These are phyloP conservation scores for Helotiales sp. DNA, from an alignment of 2,329 filamentous ascomycete genomes.

Conservation along the genomic window DNA sequence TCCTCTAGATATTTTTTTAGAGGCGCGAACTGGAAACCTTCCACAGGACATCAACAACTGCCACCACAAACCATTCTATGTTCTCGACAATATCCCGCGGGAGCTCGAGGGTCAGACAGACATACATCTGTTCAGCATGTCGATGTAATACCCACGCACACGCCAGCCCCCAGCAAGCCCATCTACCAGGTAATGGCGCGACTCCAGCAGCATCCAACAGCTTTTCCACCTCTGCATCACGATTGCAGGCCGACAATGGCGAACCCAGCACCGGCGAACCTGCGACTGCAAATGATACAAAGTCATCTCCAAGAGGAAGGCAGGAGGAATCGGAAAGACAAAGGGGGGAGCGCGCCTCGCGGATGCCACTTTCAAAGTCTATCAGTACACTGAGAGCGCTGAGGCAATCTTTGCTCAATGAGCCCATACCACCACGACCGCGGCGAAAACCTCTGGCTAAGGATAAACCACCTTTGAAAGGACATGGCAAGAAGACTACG, in stretches of 20 bases:
- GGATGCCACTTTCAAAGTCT: conserved; percentile 7
- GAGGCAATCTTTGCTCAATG: conserved; percentile 11
- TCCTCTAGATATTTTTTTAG: conserved; percentile 2
- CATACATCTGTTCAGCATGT: conserved; percentile 37
- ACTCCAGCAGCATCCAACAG: background rate
- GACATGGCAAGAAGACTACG: background rate
- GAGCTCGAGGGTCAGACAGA: conserved; percentile 26
- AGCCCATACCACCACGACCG: background rate
- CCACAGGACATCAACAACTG: background rate
- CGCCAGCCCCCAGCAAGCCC: conserved; percentile 3
- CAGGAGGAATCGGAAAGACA: background rate
- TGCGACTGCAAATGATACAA: background rate
- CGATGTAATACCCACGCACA: conserved; percentile 24
- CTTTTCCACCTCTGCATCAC: conserved; percentile 14
- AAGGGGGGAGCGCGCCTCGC: background rate
- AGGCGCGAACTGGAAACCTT: background rate
- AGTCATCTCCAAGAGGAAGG: background rate
- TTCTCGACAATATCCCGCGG: conserved; percentile 36
- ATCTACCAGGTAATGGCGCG: conserved; percentile 11
- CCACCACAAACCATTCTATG: conserved; percentile 28
- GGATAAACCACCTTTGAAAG: background rate
- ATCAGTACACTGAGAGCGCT: background rate
- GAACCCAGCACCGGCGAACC: background rate
- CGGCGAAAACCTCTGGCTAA: background rate
- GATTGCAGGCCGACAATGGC: background rate